phyloP scores from a whole-genome alignment of 2,329 filamentous ascomycete genomes.

The Incumbomyces lentus region DNA sequence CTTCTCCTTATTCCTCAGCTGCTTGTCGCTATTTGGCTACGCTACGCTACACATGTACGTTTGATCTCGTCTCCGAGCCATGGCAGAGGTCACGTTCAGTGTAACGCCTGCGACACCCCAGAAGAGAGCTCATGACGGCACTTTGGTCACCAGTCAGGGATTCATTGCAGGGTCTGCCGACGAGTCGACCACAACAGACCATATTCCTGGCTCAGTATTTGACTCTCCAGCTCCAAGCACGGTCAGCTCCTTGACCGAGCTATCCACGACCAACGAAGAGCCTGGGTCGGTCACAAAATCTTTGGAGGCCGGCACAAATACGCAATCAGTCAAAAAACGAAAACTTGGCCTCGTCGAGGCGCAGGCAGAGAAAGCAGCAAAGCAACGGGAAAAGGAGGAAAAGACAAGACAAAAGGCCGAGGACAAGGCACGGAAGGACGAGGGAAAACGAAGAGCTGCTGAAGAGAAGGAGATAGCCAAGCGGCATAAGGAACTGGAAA shows the following conservation, averaged over 20 bases:
- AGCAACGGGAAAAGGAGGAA: slow-evolving; percentile 24
- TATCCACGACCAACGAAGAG: slow-evolving; percentile 9
- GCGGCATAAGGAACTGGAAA: slow-evolving; percentile 18
- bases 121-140: not conserved
- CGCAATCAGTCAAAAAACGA: slow-evolving; percentile 20
- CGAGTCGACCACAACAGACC: too few relatives aligned
- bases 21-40: too few relatives aligned
- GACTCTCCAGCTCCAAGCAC: slow-evolving; percentile 10
- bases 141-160: not conserved
- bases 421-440: slow-evolving; percentile 26
- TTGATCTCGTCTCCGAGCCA: not conserved
- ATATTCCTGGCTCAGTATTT: slow-evolving; percentile 1
- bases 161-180: not conserved
- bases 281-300: slow-evolving; percentile 9
- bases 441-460: slow-evolving; percentile 36
- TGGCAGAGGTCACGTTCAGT: not conserved
- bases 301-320: slow-evolving; percentile 4
- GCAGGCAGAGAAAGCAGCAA: slow-evolving; percentile 22
- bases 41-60: too few relatives aligned
- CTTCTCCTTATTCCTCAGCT: too few relatives aligned
- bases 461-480: slow-evolving; percentile 28
- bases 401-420: slow-evolving; percentile 25
- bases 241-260: slow-evolving; percentile 13
- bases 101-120: not conserved
- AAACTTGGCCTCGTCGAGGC: slow-evolving; percentile 20